Percentiles rank a stretch among this genome's conserved stretches.
phyloP scores from a whole-genome alignment of 179 eudicot species.

The Heliamphora pulchella region DNA sequence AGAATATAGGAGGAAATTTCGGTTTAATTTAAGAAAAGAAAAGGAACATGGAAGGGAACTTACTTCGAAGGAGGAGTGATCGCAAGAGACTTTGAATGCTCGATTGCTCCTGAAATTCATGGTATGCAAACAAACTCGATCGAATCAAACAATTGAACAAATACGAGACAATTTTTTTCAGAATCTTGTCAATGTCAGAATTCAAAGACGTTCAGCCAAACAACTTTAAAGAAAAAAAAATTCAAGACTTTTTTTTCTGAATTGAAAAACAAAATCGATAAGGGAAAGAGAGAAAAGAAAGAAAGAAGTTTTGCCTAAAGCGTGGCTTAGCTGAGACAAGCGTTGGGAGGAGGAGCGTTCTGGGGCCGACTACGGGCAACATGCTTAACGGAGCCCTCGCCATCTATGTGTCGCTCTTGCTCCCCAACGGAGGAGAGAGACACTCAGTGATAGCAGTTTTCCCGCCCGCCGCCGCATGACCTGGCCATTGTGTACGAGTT shows the following conservation, averaged over 20 bases:
- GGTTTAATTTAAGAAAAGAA: not conserved
- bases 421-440: not conserved
- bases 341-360: not conserved
- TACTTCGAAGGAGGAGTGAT: slow-evolving; percentile 66
- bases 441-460: too few relatives aligned
- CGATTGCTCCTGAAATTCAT: slow-evolving; percentile 20
- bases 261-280: not conserved
- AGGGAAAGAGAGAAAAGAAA: not conserved
- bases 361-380: slow-evolving; percentile 9
- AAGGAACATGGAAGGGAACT: slow-evolving; percentile 13
- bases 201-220: not conserved
- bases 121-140: not conserved
- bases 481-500: too few relatives aligned
- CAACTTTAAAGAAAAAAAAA: not conserved
- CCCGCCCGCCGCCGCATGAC: too few relatives aligned
- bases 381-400: not conserved
- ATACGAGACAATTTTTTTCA: not conserved
- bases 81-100: slow-evolving; percentile 39
- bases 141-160: not conserved
- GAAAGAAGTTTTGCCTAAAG: not conserved
- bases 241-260: not conserved
- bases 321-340: slow-evolving; percentile 1
- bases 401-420: not conserved
- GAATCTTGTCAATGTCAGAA: not conserved
- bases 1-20: not conserved